Evolutionary conservation across 1,139 yeast genomes (phyloP).

Genomic region (Hansenula lynferdii): DNA sequence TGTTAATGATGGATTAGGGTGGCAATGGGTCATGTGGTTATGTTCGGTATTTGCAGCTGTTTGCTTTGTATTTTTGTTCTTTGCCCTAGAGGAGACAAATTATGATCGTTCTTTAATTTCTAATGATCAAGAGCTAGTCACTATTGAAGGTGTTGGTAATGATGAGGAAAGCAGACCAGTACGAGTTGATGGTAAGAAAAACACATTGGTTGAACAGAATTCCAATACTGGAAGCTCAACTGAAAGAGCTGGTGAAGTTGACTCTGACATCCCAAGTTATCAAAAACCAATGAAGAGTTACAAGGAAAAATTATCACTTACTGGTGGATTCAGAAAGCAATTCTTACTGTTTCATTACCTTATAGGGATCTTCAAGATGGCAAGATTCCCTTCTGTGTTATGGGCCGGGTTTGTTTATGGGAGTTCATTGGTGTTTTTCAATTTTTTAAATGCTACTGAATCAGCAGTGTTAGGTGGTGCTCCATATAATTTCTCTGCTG

Average conservation of each 20-base stretch:
- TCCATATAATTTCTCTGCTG: conserved; percentile 38
- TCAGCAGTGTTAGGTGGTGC: conserved; percentile 34
- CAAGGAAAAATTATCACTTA: conserved; percentile 30
- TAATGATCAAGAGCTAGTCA: conserved; percentile 9
- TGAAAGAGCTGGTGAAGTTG: no score
- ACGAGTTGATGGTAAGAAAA: not conserved
- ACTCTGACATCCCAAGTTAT: conserved; percentile 5
- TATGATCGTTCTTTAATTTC: conserved; percentile 26
- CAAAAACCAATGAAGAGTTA: conserved; percentile 26
- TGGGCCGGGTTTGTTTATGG: conserved; percentile 66
- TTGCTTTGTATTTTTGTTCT: conserved; percentile 35
- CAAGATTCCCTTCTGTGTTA: conserved; percentile 49
- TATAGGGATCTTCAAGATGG: conserved; percentile 37
- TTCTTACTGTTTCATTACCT: conserved; percentile 29
- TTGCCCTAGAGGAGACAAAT: conserved; percentile 45
- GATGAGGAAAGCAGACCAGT: conserved; percentile 3
- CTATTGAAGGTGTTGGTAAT: conserved; percentile 11
- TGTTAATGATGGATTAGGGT: conserved; percentile 39
- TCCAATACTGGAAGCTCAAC: no score
- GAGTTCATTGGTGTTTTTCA: conserved; percentile 52
- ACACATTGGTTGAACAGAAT: no score
- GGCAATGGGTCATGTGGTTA: conserved; percentile 41
- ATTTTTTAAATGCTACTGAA: conserved; percentile 43
- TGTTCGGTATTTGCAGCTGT: conserved; percentile 45
- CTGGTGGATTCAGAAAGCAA: conserved; percentile 28